Evolutionary conservation across 345 rosid genomes (phyloP), one percentile per base, ranked within the genome.

Genomic region (Mangifera indica): DNA sequence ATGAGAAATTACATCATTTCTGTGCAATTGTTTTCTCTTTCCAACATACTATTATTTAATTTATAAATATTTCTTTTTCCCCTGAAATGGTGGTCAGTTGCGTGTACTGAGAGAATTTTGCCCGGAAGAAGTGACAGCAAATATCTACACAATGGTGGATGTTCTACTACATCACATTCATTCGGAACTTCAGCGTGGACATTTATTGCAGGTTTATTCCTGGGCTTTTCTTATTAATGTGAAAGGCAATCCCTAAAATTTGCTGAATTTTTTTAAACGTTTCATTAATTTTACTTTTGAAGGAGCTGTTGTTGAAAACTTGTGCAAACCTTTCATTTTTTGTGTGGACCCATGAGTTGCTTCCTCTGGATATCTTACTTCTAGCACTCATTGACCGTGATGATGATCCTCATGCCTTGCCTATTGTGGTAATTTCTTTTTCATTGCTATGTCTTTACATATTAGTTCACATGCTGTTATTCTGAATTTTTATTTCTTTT

Each of bases 61-160:
- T 70, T 64, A 70, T 67, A 60, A 62, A 63, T 63, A 70, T 63
- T 52, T 54, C n/a, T 20, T 67, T 44, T 60, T 48, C 78, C 62
- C 25, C 8, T 63, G 67, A 45, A 18, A 59, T 77, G 85, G 79
- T 69, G 20, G 32, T 58, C 84, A 95, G 99, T 89, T 82, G 55
- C 87, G 88, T 55, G 98, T 89, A 60, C 77, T 95, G 77, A 86
- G 94, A 82, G 99, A 95, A 84, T 78, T 95, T 79, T 88, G 93
- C 42, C 98, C 99, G 20, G 98, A 92, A 74, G 99, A 91, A 80
- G 99, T 95, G 79, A 92, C 99, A 25, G 85, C 85, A 32, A 95
- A 95, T 79, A 92, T 95, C 82, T 95, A 92, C 77, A 87, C 91
- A 51, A 91, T 95, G 96, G 99, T 95, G 67, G 97, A 92, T 87